Conservation (phyloP, 2,329 filamentous ascomycete species). For the Diplodia seriata region DNA sequence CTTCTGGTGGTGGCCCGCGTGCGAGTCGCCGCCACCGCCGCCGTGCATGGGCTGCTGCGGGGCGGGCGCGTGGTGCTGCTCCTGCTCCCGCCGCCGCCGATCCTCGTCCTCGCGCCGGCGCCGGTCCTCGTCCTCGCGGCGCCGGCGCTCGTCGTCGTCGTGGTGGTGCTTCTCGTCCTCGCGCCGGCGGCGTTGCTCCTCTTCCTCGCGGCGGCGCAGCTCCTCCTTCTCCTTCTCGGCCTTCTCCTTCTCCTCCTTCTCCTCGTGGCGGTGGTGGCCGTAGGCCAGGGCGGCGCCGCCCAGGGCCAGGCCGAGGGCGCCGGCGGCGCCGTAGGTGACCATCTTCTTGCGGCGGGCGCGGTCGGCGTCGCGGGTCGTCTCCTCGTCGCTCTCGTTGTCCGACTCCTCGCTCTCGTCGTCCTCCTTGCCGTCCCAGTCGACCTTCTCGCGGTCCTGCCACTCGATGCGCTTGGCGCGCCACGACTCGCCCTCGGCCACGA, state of each 20-base stretch:
- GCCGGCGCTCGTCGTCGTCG: not conserved
- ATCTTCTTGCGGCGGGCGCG: slow-evolving; percentile 23
- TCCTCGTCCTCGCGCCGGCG: not conserved
- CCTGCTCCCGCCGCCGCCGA: slow-evolving; percentile 8
- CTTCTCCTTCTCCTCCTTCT: slow-evolving; percentile 26
- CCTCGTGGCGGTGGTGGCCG: slow-evolving; percentile 20
- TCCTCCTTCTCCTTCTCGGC: slow-evolving; percentile 18
- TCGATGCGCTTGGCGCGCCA: slow-evolving; percentile 23
- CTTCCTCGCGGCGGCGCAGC: slow-evolving; percentile 1
- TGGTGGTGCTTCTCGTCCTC: slow-evolving; percentile 19
- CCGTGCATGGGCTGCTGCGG: not conserved
- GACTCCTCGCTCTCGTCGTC: slow-evolving; percentile 13
- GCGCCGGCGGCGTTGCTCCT: not conserved
- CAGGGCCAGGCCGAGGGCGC: slow-evolving; percentile 7
- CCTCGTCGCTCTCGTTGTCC: slow-evolving; percentile 18
- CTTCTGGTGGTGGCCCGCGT: slow-evolving; percentile 19
- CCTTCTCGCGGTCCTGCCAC: slow-evolving; percentile 16
- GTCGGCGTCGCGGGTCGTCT: slow-evolving; percentile 14
- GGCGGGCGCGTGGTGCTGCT: slow-evolving; percentile 10
- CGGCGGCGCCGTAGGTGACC: slow-evolving; percentile 18
- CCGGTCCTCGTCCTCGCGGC: not conserved
- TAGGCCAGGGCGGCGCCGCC: slow-evolving; percentile 22
- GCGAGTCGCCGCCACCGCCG: not conserved
- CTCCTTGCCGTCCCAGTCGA: slow-evolving; percentile 27
- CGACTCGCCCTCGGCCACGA: slow-evolving; percentile 23